These are phyloP conservation scores for Diaporthe citriasiana DNA, from an alignment of 2,329 filamentous ascomycete genomes.

Conservation along the genomic window DNA sequence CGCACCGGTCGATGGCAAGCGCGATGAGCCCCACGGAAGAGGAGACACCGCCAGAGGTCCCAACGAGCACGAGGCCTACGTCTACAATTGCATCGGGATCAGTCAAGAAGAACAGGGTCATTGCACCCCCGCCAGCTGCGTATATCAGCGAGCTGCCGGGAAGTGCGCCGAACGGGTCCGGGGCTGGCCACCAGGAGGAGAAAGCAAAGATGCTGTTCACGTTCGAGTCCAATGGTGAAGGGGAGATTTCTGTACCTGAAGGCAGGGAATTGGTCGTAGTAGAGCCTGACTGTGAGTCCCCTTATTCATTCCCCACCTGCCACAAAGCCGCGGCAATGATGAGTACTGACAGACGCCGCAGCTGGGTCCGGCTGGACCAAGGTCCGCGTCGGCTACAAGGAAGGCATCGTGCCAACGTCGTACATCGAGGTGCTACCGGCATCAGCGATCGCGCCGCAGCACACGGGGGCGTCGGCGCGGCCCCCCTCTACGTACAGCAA, in stretches of 20 bases:
- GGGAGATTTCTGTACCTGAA: conserved; percentile 85
- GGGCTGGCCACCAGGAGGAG: conserved; percentile 53
- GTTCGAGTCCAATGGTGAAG: conserved; percentile 85
- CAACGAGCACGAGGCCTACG: conserved; percentile 53
- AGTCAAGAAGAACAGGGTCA: conserved; percentile 77
- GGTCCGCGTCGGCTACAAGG: conserved; percentile 79
- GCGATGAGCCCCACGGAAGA: conserved; percentile 67
- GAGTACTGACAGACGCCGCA: conserved; percentile 57
- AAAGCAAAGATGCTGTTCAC: conserved; percentile 91
- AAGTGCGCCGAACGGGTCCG: conserved; percentile 60
- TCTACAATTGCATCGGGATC: conserved; percentile 52
- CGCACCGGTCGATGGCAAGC: conserved; percentile 81
- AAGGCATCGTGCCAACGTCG: conserved; percentile 88
- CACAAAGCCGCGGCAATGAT: background rate
- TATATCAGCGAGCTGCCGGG: conserved; percentile 81
- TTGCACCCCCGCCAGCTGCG: conserved; percentile 87
- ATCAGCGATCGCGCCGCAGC: conserved; percentile 60
- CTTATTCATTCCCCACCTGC: background rate
- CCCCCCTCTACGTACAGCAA: conserved; percentile 84
- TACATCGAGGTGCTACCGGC: conserved; percentile 80
- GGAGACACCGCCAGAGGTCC: conserved; percentile 58
- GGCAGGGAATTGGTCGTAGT: conserved; percentile 83
- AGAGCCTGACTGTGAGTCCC: conserved; percentile 85
- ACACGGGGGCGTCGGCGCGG: conserved; percentile 65
- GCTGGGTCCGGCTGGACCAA: conserved; percentile 95